Percentiles rank a stretch among this genome's conserved stretches.
These are phyloP conservation scores for Cordyceps tenuipes DNA, from an alignment of 2,329 filamentous ascomycete species.

Conservation along the genomic window DNA sequence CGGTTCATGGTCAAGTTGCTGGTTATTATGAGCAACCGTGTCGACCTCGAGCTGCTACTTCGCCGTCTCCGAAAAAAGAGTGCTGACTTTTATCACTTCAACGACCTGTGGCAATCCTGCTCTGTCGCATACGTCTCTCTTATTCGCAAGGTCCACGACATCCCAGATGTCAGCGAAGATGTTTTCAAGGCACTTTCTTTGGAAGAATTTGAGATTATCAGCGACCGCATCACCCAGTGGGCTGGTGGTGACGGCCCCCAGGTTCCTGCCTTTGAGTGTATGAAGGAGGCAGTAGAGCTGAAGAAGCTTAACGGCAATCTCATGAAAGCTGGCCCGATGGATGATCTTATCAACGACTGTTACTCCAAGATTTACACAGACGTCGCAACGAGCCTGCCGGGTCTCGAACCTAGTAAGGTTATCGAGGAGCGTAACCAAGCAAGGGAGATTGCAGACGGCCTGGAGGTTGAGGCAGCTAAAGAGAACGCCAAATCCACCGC, in stretches of 20 bases:
- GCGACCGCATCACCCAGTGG: constrained; percentile 49
- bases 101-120: constrained; percentile 50
- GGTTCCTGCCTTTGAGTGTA: constrained; percentile 40
- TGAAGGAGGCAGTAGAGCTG: constrained; percentile 50
- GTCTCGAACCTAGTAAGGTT: constrained; percentile 37
- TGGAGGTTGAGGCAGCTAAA: constrained; percentile 24
- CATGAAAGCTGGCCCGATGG: constrained; percentile 77
- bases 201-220: constrained; percentile 51
- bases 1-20: constrained; percentile 72
- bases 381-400: constrained; percentile 51
- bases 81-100: constrained; percentile 61
- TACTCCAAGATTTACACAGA: constrained; percentile 71
- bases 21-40: constrained; percentile 64
- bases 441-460: constrained; percentile 32
- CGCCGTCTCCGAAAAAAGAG: constrained; percentile 75
- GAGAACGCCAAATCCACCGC: constrained; percentile 20
- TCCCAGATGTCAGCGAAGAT: constrained; percentile 41
- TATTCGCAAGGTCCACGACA: constrained; percentile 39
- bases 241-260: constrained; percentile 31
- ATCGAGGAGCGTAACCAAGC: constrained; percentile 38
- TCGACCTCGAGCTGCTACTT: constrained; percentile 68
- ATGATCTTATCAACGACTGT: constrained; percentile 87
- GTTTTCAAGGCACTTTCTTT: constrained; percentile 44
- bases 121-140: constrained; percentile 46
- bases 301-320: constrained; percentile 74